phyloP scores from a whole-genome alignment of 1,284 basidiomycete species.

The Papiliotrema fonsecae region DNA sequence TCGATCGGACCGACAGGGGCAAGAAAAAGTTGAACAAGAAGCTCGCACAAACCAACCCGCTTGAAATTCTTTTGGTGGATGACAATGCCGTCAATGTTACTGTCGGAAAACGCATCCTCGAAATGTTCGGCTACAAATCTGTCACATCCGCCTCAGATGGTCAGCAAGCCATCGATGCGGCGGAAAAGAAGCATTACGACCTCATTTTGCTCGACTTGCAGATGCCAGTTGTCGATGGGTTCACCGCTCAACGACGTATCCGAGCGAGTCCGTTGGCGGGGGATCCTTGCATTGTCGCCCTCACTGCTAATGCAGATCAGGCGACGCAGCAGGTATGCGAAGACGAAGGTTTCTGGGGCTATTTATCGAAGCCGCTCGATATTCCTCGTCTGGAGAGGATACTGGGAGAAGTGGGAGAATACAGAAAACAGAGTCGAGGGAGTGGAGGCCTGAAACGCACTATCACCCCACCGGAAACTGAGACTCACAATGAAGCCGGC shows the following conservation, averaged over 20 bases:
- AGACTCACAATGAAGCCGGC: too few species aligned
- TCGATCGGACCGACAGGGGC: constrained; percentile 1
- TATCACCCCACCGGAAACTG: too few species aligned
- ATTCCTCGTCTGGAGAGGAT: constrained; percentile 21
- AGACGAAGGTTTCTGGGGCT: constrained; percentile 31
- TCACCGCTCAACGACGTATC: constrained; percentile 28
- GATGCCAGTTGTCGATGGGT: constrained; percentile 44
- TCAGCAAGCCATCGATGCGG: constrained; percentile 32
- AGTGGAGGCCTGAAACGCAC: too few species aligned
- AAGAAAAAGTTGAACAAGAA: constrained; percentile 7
- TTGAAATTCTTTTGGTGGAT: constrained; percentile 42
- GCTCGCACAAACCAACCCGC: constrained; percentile 18
- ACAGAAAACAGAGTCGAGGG: too few species aligned
- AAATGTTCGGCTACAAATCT: constrained; percentile 39
- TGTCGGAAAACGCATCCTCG: constrained; percentile 37
- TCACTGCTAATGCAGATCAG: constrained; percentile 44
- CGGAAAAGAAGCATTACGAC: constrained; percentile 34
- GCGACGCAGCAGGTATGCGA: constrained; percentile 26
- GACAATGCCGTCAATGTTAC: constrained; percentile 42
- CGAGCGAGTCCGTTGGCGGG: constrained; percentile 26
- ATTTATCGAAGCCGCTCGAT: constrained; percentile 40
- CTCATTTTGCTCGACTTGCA: constrained; percentile 43
- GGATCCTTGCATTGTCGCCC: constrained; percentile 35
- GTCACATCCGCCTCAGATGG: constrained; percentile 36
- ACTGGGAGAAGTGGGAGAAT: constrained; percentile 14